Evolutionary conservation across 768 basidiomycete species (phyloP).

Genomic region (Trametes coccinea): DNA sequence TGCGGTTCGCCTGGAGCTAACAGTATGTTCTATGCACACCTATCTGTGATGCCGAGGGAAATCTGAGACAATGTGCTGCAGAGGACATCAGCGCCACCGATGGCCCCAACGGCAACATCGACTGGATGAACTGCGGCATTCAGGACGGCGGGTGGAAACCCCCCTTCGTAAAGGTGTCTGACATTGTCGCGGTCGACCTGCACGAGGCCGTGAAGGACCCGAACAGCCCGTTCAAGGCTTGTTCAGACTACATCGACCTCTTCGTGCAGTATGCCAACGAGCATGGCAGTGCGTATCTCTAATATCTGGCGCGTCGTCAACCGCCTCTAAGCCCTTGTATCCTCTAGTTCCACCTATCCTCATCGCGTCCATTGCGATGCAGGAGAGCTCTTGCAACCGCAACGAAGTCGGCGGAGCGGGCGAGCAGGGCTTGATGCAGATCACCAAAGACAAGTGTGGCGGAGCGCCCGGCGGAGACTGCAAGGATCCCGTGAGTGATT

Average conservation of each 20-base stretch:
- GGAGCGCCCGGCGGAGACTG: conserved; percentile 49
- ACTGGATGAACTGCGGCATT: conserved; percentile 81
- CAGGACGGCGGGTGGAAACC: conserved; percentile 68
- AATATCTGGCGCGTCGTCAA: background rate
- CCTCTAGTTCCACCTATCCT: conserved; percentile 67
- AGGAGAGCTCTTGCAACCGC: conserved; percentile 78
- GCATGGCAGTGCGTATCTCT: conserved; percentile 38
- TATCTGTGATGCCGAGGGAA: too few species aligned
- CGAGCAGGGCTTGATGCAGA: conserved; percentile 87
- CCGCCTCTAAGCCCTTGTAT: background rate
- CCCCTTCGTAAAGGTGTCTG: conserved; percentile 53
- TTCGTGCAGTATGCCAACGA: conserved; percentile 62
- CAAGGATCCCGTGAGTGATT: conserved; percentile 37
- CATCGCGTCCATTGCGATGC: conserved; percentile 86
- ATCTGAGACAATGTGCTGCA: conserved; percentile 26
- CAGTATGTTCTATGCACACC: conserved; percentile 34
- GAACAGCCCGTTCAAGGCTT: conserved; percentile 59
- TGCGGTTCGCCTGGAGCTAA: conserved; percentile 57
- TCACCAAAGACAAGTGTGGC: conserved; percentile 75
- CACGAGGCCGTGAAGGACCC: conserved; percentile 47
- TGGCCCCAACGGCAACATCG: conserved; percentile 72
- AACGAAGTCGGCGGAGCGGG: conserved; percentile 68
- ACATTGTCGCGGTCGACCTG: conserved; percentile 51
- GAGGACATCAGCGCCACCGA: conserved; percentile 47
- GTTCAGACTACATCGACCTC: conserved; percentile 47